Base-by-base conservation (phyloP, 176 grass and related monocot genomes). In the Areca catechu region DNA sequence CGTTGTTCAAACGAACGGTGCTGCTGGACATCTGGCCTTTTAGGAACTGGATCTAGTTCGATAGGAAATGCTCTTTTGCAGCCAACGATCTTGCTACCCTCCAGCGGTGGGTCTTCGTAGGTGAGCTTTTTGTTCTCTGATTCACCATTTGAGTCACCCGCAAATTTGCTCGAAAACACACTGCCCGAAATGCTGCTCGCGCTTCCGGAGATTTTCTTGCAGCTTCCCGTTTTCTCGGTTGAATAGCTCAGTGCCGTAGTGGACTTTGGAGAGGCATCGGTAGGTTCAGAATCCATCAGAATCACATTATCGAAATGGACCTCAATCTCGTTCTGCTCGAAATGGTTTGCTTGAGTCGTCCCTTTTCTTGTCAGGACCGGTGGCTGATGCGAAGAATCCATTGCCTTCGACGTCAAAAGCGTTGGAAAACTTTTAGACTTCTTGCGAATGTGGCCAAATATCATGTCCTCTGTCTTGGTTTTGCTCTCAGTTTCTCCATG, bases 391-490 rank as follows among this genome's bases (percentile, higher is more conserved):
- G 92, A 82, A 67, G 69, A 68, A 75, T 83, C 80, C 83, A 87
- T 97, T 37, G 78, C 79, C 51, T 77, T 82, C 0, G 92, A 97
- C 22, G 80, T 15, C 69, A 65, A 63, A 27, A 79, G 68, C 61
- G 57, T 74, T 20, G 86, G 92, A 15, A 91, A 88, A 61, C 71
- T 82, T 67, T 72, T 83, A 10, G 83, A 97, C 65, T 91, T 97
- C 63, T 80, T 91, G 43, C 86, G 80, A 74, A 97, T 91, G 78
- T 97, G 92, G 68, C 88, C 74, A 30, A 97, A 97, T 66, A 90
- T 80, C 25, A 64, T 69, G 52, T 66, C 68, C 27, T 51, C 58
- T 10, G 61, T 80, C 1, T 53, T 69, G 64, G 30, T 62, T 88
- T 67, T 88, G 61, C 19, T 63, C 68, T 75, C 83, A 79, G 60